Percentiles rank a stretch among this genome's conserved stretches.
phyloP scores from a whole-genome alignment of 2,329 filamentous ascomycete genomes.

The Pseudogymnoascus sp. region DNA sequence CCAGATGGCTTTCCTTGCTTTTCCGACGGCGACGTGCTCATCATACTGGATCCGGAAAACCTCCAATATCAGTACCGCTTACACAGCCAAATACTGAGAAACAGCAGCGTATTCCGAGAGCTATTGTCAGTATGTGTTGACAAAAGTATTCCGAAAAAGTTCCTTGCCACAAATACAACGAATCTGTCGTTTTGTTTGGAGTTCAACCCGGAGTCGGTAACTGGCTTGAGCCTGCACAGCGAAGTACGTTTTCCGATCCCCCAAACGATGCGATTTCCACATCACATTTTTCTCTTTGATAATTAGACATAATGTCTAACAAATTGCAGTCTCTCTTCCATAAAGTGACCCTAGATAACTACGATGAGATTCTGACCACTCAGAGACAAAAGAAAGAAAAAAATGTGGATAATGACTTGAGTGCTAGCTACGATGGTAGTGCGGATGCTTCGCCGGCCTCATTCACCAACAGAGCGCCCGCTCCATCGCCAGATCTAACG shows the following conservation, averaged over 20 bases:
- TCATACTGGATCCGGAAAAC: neutral
- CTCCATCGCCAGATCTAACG: neutral
- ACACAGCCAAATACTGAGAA: neutral
- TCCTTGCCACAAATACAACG: neutral
- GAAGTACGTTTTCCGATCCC: neutral
- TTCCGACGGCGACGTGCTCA: neutral
- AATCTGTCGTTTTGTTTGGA: neutral
- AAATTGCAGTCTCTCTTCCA: neutral
- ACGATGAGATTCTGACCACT: neutral
- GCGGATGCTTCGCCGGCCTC: neutral
- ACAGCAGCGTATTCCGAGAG: neutral
- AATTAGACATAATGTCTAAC: neutral
- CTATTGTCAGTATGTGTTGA: neutral
- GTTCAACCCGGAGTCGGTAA: neutral
- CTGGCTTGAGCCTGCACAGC: neutral
- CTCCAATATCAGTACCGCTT: neutral
- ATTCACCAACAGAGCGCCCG: neutral
- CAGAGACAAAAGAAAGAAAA: neutral
- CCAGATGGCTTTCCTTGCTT: neutral
- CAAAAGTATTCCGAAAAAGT: neutral
- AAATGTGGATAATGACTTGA: neutral
- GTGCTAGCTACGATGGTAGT: neutral
- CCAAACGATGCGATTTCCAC: neutral
- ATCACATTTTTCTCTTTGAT: neutral
- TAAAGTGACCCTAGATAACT: neutral